Conservation (phyloP, 2,329 filamentous ascomycete genomes). For the Sclerotinia borealis region DNA sequence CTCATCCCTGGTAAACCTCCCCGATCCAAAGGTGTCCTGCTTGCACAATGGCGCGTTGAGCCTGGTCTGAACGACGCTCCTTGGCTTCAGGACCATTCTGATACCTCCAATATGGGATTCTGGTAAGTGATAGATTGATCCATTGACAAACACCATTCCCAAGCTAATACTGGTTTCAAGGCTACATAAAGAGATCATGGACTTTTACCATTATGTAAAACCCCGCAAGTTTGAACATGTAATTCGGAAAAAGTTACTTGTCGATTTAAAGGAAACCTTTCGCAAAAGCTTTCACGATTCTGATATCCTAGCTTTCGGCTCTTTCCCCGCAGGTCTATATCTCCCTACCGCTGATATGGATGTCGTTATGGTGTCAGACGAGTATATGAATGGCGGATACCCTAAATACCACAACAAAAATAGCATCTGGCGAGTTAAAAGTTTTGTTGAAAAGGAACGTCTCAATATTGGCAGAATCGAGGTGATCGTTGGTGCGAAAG, state of each 20-base stretch:
- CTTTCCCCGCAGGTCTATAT: slow-evolving; percentile 76
- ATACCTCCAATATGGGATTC: slow-evolving; percentile 46
- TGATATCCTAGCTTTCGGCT: slow-evolving; percentile 76
- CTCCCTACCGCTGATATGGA: slow-evolving; percentile 87
- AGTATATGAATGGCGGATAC: slow-evolving; percentile 49
- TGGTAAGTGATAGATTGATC: slow-evolving; percentile 42
- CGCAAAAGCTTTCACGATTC: slow-evolving; percentile 48
- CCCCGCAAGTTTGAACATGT: slow-evolving; percentile 71
- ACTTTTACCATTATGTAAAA: slow-evolving; percentile 81
- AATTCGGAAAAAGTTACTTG: slow-evolving; percentile 67
- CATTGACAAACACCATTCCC: background rate
- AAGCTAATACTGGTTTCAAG: slow-evolving; percentile 38
- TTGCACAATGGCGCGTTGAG: slow-evolving; percentile 38
- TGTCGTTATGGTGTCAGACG: slow-evolving; percentile 66
- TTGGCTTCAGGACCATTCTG: slow-evolving; percentile 57
- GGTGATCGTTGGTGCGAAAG: slow-evolving; percentile 68
- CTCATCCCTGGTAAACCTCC: slow-evolving; percentile 18
- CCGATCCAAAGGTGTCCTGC: slow-evolving; percentile 30
- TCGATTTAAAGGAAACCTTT: slow-evolving; percentile 58
- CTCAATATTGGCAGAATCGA: slow-evolving; percentile 59
- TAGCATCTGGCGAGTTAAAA: slow-evolving; percentile 55
- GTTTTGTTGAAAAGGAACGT: slow-evolving; percentile 48
- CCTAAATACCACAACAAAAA: slow-evolving; percentile 33
- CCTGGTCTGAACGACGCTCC: slow-evolving; percentile 45
- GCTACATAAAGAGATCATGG: slow-evolving; percentile 82